These are phyloP conservation scores for Paspalum vaginatum DNA, from an alignment of 176 grass and related monocot species.

Conservation along the genomic window DNA sequence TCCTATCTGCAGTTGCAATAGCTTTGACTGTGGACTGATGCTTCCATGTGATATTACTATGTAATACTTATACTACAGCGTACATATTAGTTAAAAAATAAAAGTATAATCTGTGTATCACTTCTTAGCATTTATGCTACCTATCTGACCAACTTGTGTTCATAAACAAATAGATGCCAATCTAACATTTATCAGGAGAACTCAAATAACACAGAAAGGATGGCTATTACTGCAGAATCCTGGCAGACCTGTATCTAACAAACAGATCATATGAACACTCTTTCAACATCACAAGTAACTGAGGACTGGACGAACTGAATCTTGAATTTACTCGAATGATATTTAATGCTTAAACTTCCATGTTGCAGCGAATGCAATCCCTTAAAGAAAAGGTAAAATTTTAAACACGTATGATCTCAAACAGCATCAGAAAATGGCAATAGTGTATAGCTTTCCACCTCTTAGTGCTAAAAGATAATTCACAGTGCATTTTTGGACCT, in stretches of 20 bases:
- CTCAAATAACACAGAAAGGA: conserved; percentile 10
- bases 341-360: conserved; percentile 24
- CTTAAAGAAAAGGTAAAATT: conserved; percentile 17
- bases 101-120: not conserved
- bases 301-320: conserved; percentile 26
- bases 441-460: conserved; percentile 23
- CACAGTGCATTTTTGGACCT: not conserved
- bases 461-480: conserved; percentile 33
- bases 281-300: conserved; percentile 20
- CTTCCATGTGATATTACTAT: conserved; percentile 25
- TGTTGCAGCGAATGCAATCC: conserved; percentile 6
- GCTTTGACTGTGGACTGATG: conserved; percentile 26
- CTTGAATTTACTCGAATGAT: conserved; percentile 24
- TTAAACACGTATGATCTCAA: conserved; percentile 7
- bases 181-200: conserved; percentile 33
- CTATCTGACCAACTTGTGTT: conserved; percentile 13
- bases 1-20: conserved; percentile 25
- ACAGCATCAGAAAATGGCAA: not conserved
- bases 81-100: conserved; percentile 42
- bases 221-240: conserved; percentile 18
- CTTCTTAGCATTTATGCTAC: conserved; percentile 16
- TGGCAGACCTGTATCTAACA: conserved; percentile 14
- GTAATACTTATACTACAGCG: conserved; percentile 20
- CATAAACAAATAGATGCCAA: conserved; percentile 19
- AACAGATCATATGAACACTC: conserved; percentile 17